These are phyloP conservation scores for Ceratocystis alfenasii DNA, from an alignment of 2,329 filamentous ascomycete species.

Conservation along the genomic window DNA sequence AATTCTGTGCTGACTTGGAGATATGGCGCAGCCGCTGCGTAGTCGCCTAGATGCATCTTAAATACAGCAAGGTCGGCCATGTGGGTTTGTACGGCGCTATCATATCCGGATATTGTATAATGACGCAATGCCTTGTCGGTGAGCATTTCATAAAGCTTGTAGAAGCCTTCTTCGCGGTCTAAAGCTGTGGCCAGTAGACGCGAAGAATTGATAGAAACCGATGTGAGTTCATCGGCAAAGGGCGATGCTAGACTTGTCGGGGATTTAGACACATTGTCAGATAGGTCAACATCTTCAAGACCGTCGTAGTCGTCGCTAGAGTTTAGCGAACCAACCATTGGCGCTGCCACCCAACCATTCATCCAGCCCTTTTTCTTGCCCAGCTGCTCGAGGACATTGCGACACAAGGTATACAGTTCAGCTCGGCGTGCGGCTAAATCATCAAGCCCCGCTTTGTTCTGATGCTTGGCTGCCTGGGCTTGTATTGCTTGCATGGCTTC, in stretches of 20 bases:
- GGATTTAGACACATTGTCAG: slow-evolving; percentile 31
- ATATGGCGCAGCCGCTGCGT: slow-evolving; percentile 58
- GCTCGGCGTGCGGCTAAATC: slow-evolving; percentile 73
- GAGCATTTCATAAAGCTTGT: slow-evolving; percentile 58
- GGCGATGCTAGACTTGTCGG: slow-evolving; percentile 14
- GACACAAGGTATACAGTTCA: slow-evolving; percentile 67
- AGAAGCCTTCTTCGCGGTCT: slow-evolving; percentile 51
- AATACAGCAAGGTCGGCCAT: slow-evolving; percentile 78
- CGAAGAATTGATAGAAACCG: slow-evolving; percentile 38
- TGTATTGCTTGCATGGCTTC: slow-evolving; percentile 31
- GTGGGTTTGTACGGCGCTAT: slow-evolving; percentile 62
- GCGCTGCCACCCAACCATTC: slow-evolving; percentile 58
- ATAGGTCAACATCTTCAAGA: slow-evolving; percentile 48
- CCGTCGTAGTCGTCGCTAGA: slow-evolving; percentile 34
- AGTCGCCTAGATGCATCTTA: slow-evolving; percentile 66
- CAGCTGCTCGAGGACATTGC: slow-evolving; percentile 64
- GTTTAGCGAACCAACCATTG: slow-evolving; percentile 34
- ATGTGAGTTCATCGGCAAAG: slow-evolving; percentile 15
- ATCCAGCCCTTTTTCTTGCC: slow-evolving; percentile 63
- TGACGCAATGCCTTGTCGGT: slow-evolving; percentile 76
- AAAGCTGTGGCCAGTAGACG: slow-evolving; percentile 49
- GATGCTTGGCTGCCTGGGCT: slow-evolving; percentile 32
- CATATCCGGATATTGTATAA: slow-evolving; percentile 66
- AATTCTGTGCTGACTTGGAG: slow-evolving; percentile 69
- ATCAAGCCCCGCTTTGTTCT: slow-evolving; percentile 56